Percentiles rank a stretch among this genome's conserved stretches.
Evolutionary conservation across 345 rosid species (phyloP).

Genomic region (Bruguiera gymnorhiza): DNA sequence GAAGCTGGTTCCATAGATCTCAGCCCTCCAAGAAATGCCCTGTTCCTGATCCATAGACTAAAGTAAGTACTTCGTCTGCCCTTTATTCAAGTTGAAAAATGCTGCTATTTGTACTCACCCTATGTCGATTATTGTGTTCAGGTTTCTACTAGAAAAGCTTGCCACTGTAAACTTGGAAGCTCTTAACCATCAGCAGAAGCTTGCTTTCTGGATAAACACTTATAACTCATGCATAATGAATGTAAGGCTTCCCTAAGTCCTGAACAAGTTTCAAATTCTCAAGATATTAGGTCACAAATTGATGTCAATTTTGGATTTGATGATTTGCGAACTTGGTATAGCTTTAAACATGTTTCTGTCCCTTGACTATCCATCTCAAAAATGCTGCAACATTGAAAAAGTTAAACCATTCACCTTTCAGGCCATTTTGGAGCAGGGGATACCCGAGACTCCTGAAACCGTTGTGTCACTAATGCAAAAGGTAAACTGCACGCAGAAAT

Average conservation of each 20-base stretch:
- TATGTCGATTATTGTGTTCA: constrained; percentile 29
- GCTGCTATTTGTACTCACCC: constrained; percentile 10
- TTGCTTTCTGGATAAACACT: constrained; percentile 93
- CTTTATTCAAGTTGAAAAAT: constrained; percentile 1
- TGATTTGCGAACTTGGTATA: no score
- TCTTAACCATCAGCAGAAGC: constrained; percentile 86
- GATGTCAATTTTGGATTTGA: neutral
- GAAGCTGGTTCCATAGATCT: constrained; percentile 61
- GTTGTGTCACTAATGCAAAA: constrained; percentile 85
- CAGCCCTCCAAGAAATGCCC: constrained; percentile 46
- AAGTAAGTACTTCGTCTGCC: constrained; percentile 45
- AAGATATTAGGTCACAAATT: neutral
- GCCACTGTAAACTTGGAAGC: constrained; percentile 56
- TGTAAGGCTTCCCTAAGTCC: constrained; percentile 41
- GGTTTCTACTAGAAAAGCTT: constrained; percentile 74
- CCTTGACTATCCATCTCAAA: neutral
- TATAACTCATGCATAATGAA: constrained; percentile 85
- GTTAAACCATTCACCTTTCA: constrained; percentile 18
- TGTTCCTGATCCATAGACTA: constrained; percentile 65
- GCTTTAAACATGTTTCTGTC: no score
- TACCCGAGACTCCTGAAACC: constrained; percentile 70
- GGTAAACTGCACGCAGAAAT: constrained; percentile 35
- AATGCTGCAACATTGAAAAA: constrained; percentile 16
- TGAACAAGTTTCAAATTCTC: neutral
- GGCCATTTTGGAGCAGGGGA: constrained; percentile 81